Percentiles rank a stretch among this genome's conserved stretches.
These are phyloP conservation scores for Malus asiatica DNA, from an alignment of 306 rosid genomes.

Conservation along the genomic window DNA sequence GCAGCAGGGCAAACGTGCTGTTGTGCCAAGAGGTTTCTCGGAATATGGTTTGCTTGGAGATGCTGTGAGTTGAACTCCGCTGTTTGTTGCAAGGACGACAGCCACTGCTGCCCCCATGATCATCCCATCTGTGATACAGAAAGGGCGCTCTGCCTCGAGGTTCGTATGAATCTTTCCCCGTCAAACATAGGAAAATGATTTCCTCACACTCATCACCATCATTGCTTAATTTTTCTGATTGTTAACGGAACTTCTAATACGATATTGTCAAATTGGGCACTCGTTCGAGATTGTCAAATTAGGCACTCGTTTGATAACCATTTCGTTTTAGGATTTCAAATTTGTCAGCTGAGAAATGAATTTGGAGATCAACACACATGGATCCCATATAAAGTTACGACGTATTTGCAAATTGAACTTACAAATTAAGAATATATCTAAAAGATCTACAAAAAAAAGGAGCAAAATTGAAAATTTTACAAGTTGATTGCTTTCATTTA, in stretches of 20 bases:
- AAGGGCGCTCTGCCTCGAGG: slow-evolving; percentile 63
- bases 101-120: slow-evolving; percentile 72
- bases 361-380: background rate
- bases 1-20: slow-evolving; percentile 76
- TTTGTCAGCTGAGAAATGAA: too few relatives aligned
- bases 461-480: slow-evolving; percentile 3
- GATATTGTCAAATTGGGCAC: background rate
- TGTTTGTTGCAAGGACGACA: slow-evolving; percentile 64
- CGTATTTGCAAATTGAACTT: slow-evolving; percentile 4
- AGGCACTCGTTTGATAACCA: background rate
- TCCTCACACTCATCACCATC: background rate
- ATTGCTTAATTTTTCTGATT: background rate
- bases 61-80: slow-evolving; percentile 58
- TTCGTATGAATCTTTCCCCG: slow-evolving; percentile 17
- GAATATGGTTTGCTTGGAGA: slow-evolving; percentile 75
- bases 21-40: slow-evolving; percentile 47
- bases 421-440: background rate
- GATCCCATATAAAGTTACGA: background rate
- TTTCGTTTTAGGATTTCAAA: background rate
- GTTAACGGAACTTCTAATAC: too few relatives aligned
- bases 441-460: background rate
- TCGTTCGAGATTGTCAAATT: too few relatives aligned
- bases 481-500: background rate
- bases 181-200: background rate
- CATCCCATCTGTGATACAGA: slow-evolving; percentile 59